phyloP scores from a whole-genome alignment of 495 filamentous ascomycete species.

The Filosporella fistucella region DNA sequence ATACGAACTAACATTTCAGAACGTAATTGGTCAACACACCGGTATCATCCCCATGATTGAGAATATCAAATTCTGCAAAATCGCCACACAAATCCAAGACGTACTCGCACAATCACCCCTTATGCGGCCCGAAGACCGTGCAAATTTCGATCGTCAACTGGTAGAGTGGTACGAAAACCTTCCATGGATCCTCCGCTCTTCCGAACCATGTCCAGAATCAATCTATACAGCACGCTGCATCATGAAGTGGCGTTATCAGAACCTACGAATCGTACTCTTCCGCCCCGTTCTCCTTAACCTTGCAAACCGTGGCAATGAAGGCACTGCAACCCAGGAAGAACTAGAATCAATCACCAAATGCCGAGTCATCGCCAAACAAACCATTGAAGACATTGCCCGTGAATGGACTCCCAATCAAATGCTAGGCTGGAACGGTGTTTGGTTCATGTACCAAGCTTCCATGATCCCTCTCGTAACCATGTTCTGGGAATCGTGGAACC shows the following conservation, averaged over 20 bases:
- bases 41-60: constrained; percentile 69
- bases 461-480: constrained; percentile 74
- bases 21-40: constrained; percentile 51
- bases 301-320: constrained; percentile 53
- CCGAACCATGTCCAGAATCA: constrained; percentile 65
- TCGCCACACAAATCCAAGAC: constrained; percentile 74
- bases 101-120: constrained; percentile 65
- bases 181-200: constrained; percentile 64
- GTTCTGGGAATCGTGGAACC: constrained; percentile 57
- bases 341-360: constrained; percentile 64
- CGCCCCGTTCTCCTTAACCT: constrained; percentile 68
- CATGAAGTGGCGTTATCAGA: constrained; percentile 81
- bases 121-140: constrained; percentile 59
- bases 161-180: constrained; percentile 69
- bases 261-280: constrained; percentile 75
- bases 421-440: constrained; percentile 77
- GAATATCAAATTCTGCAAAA: constrained; percentile 77
- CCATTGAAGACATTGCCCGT: constrained; percentile 65
- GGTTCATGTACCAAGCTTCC: constrained; percentile 76
- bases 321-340: constrained; percentile 60
- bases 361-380: constrained; percentile 61
- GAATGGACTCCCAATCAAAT: constrained; percentile 71
- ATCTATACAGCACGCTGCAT: constrained; percentile 65
- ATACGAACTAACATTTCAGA: constrained; percentile 10
- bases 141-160: constrained; percentile 61